These are phyloP conservation scores for Pyrenopolyporus hunteri DNA, from an alignment of 495 filamentous ascomycete species.

Conservation along the genomic window DNA sequence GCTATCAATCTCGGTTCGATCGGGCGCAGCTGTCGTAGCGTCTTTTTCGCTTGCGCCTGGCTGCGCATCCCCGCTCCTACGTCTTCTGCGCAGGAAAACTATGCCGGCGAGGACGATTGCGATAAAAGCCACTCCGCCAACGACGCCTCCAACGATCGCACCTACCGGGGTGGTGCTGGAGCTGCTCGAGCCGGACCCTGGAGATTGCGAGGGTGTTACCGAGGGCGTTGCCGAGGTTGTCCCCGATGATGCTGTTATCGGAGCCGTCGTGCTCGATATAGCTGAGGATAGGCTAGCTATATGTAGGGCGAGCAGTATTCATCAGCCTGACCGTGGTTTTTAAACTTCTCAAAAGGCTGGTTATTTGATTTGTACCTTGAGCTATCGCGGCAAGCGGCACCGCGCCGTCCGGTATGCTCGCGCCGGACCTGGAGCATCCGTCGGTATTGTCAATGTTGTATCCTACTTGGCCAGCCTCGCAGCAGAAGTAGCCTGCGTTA, in stretches of 20 bases:
- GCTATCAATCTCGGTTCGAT: constrained; percentile 12
- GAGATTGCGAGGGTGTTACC: background rate
- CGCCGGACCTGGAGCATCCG: constrained; percentile 22
- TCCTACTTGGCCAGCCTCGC: constrained; percentile 22
- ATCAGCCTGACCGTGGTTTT: background rate
- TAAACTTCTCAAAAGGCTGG: background rate
- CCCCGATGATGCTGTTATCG: background rate
- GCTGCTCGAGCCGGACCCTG: background rate
- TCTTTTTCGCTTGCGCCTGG: constrained; percentile 3
- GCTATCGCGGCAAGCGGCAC: constrained; percentile 21
- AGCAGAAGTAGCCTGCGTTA: constrained; percentile 30
- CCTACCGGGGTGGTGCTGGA: background rate
- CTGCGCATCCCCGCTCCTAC: background rate
- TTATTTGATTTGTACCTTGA: constrained; percentile 17
- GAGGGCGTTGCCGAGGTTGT: background rate
- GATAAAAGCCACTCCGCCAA: constrained; percentile 14
- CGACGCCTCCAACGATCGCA: constrained; percentile 21
- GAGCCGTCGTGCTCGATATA: background rate
- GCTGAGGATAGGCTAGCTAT: constrained; percentile 6
- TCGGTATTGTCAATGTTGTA: constrained; percentile 11
- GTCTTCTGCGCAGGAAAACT: constrained; percentile 12
- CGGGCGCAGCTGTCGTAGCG: background rate
- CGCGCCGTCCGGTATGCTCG: constrained; percentile 12
- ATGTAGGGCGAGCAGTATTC: background rate
- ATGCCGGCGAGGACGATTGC: constrained; percentile 6